Evolutionary conservation across 371 early-diverging fungal genomes (phyloP), one percentile per base, ranked within the genome.

Genomic region (Cokeromyces recurvatus): DNA sequence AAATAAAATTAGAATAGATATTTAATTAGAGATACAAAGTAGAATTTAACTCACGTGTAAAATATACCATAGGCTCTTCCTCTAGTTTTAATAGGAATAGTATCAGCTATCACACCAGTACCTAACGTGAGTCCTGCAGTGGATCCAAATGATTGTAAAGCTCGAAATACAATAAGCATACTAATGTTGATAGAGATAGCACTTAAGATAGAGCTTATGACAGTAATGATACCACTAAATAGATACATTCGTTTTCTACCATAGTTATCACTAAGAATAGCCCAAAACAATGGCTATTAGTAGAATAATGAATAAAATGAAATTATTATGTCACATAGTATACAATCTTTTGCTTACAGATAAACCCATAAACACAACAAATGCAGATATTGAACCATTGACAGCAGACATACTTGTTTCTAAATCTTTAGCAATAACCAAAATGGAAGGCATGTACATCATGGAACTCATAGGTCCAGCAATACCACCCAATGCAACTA

Each of bases 81-180:
- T 50, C 68, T 42, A 16, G 37, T 24, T 43, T 48, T 48, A 9
- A 58, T 47, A n/a, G 48, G 38, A 16, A 67, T 59, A 3, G 53
- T 59, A 44, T 67, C 68, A n/a, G 68, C 59, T 42, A 67, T 67
- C 11, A 67, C 68, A 43, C 62, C 64, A 24, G 62, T 62, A n/a
- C 62, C 62, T 37, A 87, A 63, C 8, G 81, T 67, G 32, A 77
- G 63, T 16, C 79, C 82, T 9, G 85, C 83, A 23, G 80, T 79
- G 0, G 82, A 54, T 1, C 87, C 87, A 37, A 70, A 64, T 7
- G 85, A 64, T 57, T 89, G 89, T 16, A 89, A 45, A 6, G 78
- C 61, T 0, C 89, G 83, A 35, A 85, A 81, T 2, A 68, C 59
- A 21, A 84, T 70, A 12, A 89, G 59, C 43, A 79, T 51, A 1